Conservation (phyloP, 768 basidiomycete species). For the Crucibulum laeve region DNA sequence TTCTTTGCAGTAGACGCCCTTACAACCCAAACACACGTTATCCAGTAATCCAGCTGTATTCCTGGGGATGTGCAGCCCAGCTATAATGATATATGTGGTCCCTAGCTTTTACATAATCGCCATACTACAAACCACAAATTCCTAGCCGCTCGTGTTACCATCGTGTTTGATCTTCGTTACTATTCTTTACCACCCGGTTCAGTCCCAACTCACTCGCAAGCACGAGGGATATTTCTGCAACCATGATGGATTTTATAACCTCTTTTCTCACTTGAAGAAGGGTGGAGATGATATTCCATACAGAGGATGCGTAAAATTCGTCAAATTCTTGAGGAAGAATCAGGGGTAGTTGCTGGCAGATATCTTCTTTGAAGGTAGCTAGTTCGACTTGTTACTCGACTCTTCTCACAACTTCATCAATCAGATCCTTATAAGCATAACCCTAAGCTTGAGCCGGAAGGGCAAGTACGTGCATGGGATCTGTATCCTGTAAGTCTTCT, state of each 20-base stretch:
- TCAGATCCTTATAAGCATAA: conserved; percentile 16
- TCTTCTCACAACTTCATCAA: background rate
- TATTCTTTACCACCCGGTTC: too few species aligned
- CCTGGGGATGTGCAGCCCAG: too few species aligned
- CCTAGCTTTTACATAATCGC: too few species aligned
- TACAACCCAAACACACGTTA: too few species aligned
- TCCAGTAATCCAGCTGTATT: too few species aligned
- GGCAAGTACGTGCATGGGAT: conserved; percentile 26
- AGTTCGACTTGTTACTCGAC: background rate
- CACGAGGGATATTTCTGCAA: too few species aligned
- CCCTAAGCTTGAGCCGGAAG: conserved; percentile 18
- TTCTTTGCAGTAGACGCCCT: too few species aligned
- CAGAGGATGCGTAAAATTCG: conserved; percentile 14
- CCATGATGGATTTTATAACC: background rate
- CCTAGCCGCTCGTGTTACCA: too few species aligned
- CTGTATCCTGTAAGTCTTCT: conserved; percentile 15
- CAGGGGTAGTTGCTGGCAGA: conserved; percentile 17
- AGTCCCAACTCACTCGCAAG: too few species aligned
- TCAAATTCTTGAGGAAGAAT: conserved; percentile 19
- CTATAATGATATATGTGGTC: too few species aligned
- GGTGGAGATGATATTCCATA: conserved; percentile 1
- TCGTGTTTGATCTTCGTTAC: too few species aligned
- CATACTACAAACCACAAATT: too few species aligned
- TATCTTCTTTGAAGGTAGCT: conserved; percentile 20
- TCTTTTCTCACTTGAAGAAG: background rate